phyloP scores from a whole-genome alignment of 2,329 filamentous ascomycete genomes.

The Fusarium anguioides region DNA sequence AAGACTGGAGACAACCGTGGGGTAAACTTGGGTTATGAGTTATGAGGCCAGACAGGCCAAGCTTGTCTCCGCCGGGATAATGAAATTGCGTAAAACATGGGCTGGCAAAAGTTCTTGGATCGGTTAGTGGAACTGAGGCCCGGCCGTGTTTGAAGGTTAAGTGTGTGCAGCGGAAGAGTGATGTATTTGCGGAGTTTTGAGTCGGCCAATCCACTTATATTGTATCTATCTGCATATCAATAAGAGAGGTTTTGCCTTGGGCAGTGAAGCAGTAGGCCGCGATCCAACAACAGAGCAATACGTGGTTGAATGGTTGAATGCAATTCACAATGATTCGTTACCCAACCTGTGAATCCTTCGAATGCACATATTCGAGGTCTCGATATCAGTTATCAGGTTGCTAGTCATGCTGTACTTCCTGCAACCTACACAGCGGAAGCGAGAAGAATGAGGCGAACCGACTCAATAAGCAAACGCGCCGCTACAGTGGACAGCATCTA shows the following conservation, averaged over 20 bases:
- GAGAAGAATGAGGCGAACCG: slow-evolving; percentile 27
- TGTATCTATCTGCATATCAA: slow-evolving; percentile 24
- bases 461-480: slow-evolving; percentile 20
- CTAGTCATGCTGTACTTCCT: slow-evolving; percentile 7
- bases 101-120: slow-evolving; percentile 8
- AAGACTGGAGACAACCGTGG: slow-evolving; percentile 19
- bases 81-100: slow-evolving; percentile 18
- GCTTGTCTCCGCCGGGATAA: slow-evolving; percentile 23
- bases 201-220: slow-evolving; percentile 35
- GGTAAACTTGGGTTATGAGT: slow-evolving; percentile 24
- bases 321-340: slow-evolving; percentile 2
- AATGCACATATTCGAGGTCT: not conserved
- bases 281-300: slow-evolving; percentile 10
- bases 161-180: slow-evolving; percentile 40
- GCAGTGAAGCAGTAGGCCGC: not conserved
- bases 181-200: slow-evolving; percentile 30
- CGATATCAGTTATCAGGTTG: slow-evolving; percentile 8
- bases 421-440: slow-evolving; percentile 14
- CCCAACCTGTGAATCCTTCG: not conserved
- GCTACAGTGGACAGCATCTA: slow-evolving; percentile 14
- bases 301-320: not conserved
- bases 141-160: slow-evolving; percentile 28
- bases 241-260: slow-evolving; percentile 5
- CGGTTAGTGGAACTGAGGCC: slow-evolving; percentile 30
- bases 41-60: slow-evolving; percentile 34